Evolutionary conservation across 1,139 yeast species (phyloP).

Genomic region (Candida neerlandica): DNA sequence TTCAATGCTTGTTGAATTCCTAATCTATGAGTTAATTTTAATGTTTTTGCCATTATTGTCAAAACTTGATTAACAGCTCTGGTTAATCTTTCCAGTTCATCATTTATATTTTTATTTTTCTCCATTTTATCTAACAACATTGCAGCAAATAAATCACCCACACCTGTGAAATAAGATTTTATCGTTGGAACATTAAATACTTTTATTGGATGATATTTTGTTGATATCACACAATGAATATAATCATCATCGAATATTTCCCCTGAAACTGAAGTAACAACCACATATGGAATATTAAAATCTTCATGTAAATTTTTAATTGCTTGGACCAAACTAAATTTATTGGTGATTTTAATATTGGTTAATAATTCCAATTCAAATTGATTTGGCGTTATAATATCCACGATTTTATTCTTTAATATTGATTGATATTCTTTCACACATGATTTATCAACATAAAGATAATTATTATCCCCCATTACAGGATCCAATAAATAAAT

Average conservation of each 20-base stretch:
- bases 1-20: constrained; percentile 19
- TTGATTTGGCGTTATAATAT: constrained; percentile 85
- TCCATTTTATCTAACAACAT: constrained; percentile 63
- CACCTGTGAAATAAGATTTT: constrained; percentile 83
- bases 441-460: constrained; percentile 76
- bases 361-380: constrained; percentile 81
- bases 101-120: constrained; percentile 22
- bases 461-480: constrained; percentile 85
- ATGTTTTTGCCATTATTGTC: constrained; percentile 50
- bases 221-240: constrained; percentile 58
- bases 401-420: constrained; percentile 54
- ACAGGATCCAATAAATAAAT: constrained; percentile 87
- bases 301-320: constrained; percentile 49
- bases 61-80: constrained; percentile 51
- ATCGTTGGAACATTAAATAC: constrained; percentile 55
- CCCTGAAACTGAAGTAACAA: constrained; percentile 51
- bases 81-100: constrained; percentile 20
- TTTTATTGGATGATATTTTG: constrained; percentile 21
- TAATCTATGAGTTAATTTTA: constrained; percentile 41
- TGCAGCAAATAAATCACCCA: constrained; percentile 90
- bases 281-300: constrained; percentile 61
- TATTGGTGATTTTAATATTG: constrained; percentile 49
- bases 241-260: constrained; percentile 18
- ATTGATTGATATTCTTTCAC: constrained; percentile 65
- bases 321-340: constrained; percentile 46